Evolutionary conservation across 1,284 basidiomycete species (phyloP).

Genomic region (Anthracocystis walkeri): DNA sequence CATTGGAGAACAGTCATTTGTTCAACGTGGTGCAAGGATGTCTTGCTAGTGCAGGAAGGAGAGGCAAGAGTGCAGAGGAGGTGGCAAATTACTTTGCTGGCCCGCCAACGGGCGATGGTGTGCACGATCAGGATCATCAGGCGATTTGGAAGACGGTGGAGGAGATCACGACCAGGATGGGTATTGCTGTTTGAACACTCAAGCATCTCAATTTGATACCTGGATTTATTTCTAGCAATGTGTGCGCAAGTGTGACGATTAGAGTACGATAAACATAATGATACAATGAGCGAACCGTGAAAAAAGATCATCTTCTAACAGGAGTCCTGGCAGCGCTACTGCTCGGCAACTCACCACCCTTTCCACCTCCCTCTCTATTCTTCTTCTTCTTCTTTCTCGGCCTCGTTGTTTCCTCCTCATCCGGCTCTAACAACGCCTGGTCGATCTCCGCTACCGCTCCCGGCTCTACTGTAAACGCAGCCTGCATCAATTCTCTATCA

Average conservation of each 20-base stretch:
- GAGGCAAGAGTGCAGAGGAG: slow-evolving; percentile 65
- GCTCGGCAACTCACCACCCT: neutral
- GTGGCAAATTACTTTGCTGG: slow-evolving; percentile 28
- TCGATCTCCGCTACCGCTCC: slow-evolving; percentile 51
- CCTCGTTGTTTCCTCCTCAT: slow-evolving; percentile 41
- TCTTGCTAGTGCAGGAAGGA: slow-evolving; percentile 74
- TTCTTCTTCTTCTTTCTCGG: slow-evolving; percentile 48
- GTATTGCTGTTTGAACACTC: slow-evolving; percentile 28
- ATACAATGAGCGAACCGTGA: slow-evolving; percentile 8
- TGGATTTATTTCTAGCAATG: neutral
- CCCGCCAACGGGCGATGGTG: slow-evolving; percentile 19
- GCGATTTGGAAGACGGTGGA: slow-evolving; percentile 51
- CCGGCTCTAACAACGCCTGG: slow-evolving; percentile 44
- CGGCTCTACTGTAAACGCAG: slow-evolving; percentile 43
- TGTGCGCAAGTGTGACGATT: neutral
- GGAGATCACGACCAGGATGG: slow-evolving; percentile 45
- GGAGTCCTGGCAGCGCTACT: slow-evolving; percentile 34
- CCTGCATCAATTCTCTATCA: slow-evolving; percentile 41
- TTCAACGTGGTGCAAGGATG: slow-evolving; percentile 90
- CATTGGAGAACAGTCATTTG: slow-evolving; percentile 89
- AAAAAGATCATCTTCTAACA: slow-evolving; percentile 3
- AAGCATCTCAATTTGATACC: no score
- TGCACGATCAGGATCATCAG: slow-evolving; percentile 23
- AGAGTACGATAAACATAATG: slow-evolving; percentile 9
- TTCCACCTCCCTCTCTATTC: slow-evolving; percentile 6